Conservation (phyloP, 345 rosid genomes). For the Populus deltoides region DNA sequence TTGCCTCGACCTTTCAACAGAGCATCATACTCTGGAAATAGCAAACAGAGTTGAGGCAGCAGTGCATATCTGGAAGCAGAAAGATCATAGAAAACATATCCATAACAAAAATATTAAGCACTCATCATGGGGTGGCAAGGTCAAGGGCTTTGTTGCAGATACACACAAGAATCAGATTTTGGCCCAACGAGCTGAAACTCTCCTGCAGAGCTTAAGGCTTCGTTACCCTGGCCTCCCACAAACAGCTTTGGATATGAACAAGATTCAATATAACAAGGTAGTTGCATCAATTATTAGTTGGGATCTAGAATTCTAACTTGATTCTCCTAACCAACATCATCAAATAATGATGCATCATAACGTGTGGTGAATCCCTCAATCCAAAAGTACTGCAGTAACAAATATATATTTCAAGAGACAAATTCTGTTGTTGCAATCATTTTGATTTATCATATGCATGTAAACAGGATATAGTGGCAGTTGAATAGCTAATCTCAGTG, state of each 20-base stretch:
- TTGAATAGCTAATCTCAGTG: no score
- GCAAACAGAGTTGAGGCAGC: slow-evolving; percentile 87
- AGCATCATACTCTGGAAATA: slow-evolving; percentile 77
- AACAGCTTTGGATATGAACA: slow-evolving; percentile 88
- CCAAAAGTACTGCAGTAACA: background rate
- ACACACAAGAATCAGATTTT: slow-evolving; percentile 52
- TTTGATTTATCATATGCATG: background rate
- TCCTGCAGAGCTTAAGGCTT: slow-evolving; percentile 65
- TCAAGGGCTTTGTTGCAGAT: slow-evolving; percentile 73
- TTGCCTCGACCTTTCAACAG: slow-evolving; percentile 83
- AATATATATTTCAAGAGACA: background rate
- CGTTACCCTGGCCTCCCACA: slow-evolving; percentile 94
- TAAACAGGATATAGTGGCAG: background rate
- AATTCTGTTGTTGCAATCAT: background rate
- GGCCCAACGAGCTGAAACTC: slow-evolving; percentile 73
- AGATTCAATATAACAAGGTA: slow-evolving; percentile 92
- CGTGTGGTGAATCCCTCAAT: background rate
- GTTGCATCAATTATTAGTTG: background rate
- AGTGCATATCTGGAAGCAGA: slow-evolving; percentile 74
- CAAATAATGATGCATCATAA: background rate
- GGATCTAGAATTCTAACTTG: background rate
- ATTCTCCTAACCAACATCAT: background rate
- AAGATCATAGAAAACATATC: slow-evolving; percentile 44
- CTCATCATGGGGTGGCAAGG: slow-evolving; percentile 88
- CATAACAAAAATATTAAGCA: slow-evolving; percentile 45